Conservation (phyloP, 768 basidiomycete species). For the Auricularia sp. region DNA sequence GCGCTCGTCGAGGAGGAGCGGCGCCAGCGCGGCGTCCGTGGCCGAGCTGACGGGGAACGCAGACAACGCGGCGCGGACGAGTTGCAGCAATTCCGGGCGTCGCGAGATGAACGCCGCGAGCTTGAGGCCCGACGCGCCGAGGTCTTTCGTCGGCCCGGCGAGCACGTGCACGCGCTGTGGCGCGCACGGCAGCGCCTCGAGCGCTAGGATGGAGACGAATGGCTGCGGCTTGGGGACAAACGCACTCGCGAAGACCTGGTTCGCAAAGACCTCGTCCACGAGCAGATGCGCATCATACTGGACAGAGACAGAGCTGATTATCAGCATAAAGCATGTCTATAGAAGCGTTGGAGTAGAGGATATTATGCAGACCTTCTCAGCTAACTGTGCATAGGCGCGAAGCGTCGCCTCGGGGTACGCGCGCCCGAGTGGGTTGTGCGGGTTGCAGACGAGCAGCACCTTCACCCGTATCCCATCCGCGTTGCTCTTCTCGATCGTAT, state of each 20-base stretch:
- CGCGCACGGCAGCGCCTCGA: background rate
- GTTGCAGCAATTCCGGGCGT: background rate
- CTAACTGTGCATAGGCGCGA: background rate
- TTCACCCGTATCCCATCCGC: background rate
- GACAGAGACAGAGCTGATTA: too few relatives aligned
- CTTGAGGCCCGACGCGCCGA: background rate
- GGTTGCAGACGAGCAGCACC: constrained; percentile 4
- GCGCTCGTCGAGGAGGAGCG: background rate
- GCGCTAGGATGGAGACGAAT: background rate
- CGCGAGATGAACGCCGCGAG: background rate
- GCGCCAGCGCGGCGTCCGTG: background rate
- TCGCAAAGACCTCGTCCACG: constrained; percentile 3
- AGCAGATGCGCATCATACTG: constrained; percentile 1
- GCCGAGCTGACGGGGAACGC: background rate
- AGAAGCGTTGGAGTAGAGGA: background rate
- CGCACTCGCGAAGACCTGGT: background rate
- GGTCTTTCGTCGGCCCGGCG: background rate
- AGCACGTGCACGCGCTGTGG: background rate
- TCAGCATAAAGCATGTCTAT: too few relatives aligned
- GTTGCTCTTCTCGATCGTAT: background rate
- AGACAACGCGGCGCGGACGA: background rate
- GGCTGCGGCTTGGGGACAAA: background rate
- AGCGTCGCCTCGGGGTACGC: background rate
- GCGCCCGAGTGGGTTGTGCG: constrained; percentile 3
- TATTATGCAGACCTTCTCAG: background rate